Evolutionary conservation across 352 stramenopile species (phyloP), one percentile per base, ranked within the genome.

Genomic region (Pythium grandisporangium): DNA sequence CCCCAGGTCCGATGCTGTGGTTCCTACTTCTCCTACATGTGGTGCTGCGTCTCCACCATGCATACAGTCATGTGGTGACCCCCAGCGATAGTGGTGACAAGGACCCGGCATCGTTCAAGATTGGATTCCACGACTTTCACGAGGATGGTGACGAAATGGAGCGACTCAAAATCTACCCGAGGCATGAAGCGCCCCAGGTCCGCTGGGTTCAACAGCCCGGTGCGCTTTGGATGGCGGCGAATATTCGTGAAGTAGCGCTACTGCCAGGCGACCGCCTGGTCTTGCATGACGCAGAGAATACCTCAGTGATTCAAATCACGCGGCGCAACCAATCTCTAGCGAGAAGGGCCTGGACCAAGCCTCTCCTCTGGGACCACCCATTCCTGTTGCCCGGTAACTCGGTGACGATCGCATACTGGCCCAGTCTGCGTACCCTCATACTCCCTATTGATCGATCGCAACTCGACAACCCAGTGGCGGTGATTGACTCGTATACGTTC

Each of bases 341-440:
- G 6, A 43, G 20, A 24, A 21, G 29, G 1, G 20, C n/a, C 19
- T 20, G 16, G 3, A 39, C 20, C 8, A 30, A 34, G 19, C 44
- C 63, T 5, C 12, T 60, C 14, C 38, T 79, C 12, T 65, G 58
- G 37, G 61, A 61, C 25, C 63, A 79, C 29, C 63, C 66, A 16
- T 62, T 80, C 37, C 46, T 83, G 35, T 41, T 71, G 16, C 14
- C 47, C 37, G 68, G 71, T 11, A 43, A 63, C 29, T 42, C 35
- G 1, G 44, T 79, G 13, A 58, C 59, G 14, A 30, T 84, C 33
- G 56, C 77, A 51, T 82, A 84, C 44, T 63, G 63, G 17, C 68
- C 68, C 4, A 75, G 66, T 53, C 47, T 79, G 30, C 39, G 42
- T 34, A 78, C 70, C 20, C 36, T 79, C 6, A 47, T 67, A 42